Conservation (phyloP, 768 basidiomycete species). For the Sporobolomyces phaffii region DNA sequence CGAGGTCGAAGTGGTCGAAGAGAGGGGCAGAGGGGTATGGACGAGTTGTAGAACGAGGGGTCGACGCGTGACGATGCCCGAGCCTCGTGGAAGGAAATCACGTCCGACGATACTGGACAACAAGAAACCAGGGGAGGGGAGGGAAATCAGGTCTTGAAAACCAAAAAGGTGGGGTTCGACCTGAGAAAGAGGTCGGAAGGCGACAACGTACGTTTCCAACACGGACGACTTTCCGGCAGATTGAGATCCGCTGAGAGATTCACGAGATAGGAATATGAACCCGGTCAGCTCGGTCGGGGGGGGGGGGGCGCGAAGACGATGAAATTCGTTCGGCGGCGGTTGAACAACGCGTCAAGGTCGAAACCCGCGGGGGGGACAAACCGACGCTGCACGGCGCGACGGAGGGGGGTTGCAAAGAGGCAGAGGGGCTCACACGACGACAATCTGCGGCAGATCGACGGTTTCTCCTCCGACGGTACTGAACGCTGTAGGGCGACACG, state of each 20-base stretch:
- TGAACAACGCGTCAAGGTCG: not conserved
- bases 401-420: no score
- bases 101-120: slow-evolving; percentile 79
- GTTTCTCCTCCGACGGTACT: slow-evolving; percentile 45
- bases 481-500: slow-evolving; percentile 19
- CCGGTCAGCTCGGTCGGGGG: not conserved
- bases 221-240: slow-evolving; percentile 39
- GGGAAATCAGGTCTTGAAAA: slow-evolving; percentile 85
- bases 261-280: not conserved
- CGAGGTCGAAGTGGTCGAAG: slow-evolving; percentile 47
- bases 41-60: slow-evolving; percentile 94
- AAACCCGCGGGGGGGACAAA: no score
- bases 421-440: slow-evolving; percentile 44
- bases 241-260: slow-evolving; percentile 33
- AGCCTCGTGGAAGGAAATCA: slow-evolving; percentile 50
- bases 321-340: no score
- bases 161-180: no score
- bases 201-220: no score
- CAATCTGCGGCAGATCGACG: slow-evolving; percentile 51
- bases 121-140: no score
- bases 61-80: slow-evolving; percentile 89
- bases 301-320: no score
- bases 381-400: no score
- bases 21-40: slow-evolving; percentile 67
- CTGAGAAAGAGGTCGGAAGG: no score